These are phyloP conservation scores for Citrullus mucosospermus DNA, from an alignment of 306 rosid genomes.

Conservation along the genomic window DNA sequence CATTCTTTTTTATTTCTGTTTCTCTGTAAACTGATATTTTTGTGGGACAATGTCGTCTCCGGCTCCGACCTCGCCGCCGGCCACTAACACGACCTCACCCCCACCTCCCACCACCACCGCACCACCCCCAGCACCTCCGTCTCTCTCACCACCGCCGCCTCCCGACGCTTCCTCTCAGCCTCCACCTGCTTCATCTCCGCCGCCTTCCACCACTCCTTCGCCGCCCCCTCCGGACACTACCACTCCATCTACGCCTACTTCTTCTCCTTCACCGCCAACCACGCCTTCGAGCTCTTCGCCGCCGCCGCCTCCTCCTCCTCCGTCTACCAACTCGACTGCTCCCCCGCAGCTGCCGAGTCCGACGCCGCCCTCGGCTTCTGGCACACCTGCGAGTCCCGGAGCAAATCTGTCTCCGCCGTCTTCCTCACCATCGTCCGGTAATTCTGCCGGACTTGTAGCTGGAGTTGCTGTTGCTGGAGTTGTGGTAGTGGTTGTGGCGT, in stretches of 20 bases:
- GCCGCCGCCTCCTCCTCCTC: background rate
- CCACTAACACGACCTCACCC: conserved; percentile 18
- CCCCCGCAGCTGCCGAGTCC: conserved; percentile 26
- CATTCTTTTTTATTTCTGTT: background rate
- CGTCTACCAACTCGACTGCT: conserved; percentile 21
- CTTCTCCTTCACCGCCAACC: conserved; percentile 10
- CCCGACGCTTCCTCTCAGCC: conserved; percentile 17
- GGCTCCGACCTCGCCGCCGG: conserved; percentile 39
- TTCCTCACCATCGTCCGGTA: conserved; percentile 20
- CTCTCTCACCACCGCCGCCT: conserved; percentile 14
- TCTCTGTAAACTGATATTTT: background rate
- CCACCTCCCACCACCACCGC: background rate
- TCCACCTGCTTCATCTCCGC: conserved; percentile 5
- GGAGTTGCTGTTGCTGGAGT: conserved; percentile 62
- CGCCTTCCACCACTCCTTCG: conserved; percentile 13
- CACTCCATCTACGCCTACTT: conserved; percentile 16
- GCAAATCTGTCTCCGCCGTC: conserved; percentile 24
- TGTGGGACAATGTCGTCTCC: conserved; percentile 11
- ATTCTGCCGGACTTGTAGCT: conserved; percentile 40
- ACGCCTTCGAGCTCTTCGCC: conserved; percentile 19
- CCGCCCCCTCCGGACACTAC: conserved; percentile 17
- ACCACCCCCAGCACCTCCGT: conserved; percentile 4
- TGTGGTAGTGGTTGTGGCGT: conserved; percentile 35
- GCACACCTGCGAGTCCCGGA: conserved; percentile 21
- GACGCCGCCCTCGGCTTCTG: conserved; percentile 20